These are phyloP conservation scores for Sclerotinia trifoliorum DNA, from an alignment of 2,329 filamentous ascomycete species.

Conservation along the genomic window DNA sequence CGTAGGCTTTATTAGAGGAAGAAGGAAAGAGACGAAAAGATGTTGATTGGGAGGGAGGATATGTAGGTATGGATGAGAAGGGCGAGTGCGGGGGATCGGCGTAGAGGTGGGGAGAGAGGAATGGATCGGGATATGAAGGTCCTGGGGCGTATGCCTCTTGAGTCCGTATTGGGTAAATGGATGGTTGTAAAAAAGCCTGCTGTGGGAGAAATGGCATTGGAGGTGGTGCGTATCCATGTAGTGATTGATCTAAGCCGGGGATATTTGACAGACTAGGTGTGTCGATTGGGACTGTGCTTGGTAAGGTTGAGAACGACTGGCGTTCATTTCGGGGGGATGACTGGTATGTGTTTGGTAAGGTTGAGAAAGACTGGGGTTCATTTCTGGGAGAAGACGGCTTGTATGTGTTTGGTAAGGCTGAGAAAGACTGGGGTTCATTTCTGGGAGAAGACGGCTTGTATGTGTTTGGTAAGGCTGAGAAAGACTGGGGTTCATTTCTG, in stretches of 20 bases:
- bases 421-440: neutral
- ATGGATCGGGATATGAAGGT: conserved; percentile 6
- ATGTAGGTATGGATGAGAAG: neutral
- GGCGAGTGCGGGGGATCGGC: conserved; percentile 5
- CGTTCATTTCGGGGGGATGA: neutral
- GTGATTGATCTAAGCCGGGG: neutral
- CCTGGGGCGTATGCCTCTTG: conserved; percentile 17
- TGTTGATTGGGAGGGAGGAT: neutral
- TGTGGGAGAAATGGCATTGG: conserved; percentile 17
- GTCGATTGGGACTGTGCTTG: neutral
- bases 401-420: neutral
- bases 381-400: neutral
- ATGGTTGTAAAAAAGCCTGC: conserved; percentile 20
- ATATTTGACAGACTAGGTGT: neutral
- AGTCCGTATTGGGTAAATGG: conserved; percentile 18
- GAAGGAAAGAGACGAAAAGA: neutral
- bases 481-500: neutral
- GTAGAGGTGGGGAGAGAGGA: conserved; percentile 24
- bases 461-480: neutral
- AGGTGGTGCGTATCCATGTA: neutral
- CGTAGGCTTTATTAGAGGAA: neutral
- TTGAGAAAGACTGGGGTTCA: neutral
- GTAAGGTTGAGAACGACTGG: neutral
- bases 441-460: neutral
- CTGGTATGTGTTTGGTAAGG: neutral